phyloP scores from a whole-genome alignment of 768 basidiomycete species.

The Suillus subaureus region DNA sequence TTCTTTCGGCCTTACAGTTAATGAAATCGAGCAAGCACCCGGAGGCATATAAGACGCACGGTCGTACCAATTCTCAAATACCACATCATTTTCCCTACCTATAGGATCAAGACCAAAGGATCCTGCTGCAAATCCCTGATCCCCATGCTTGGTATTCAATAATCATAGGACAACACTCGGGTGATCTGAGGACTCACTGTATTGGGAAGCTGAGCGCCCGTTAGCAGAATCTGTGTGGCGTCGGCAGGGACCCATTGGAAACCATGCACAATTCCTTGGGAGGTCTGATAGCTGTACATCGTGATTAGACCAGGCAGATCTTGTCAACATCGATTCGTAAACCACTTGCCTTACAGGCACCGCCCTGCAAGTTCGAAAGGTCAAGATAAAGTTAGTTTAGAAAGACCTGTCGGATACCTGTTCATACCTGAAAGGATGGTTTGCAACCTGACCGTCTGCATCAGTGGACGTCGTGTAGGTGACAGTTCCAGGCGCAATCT shows the following conservation, averaged over 20 bases:
- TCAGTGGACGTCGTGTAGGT: constrained; percentile 72
- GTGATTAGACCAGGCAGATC: constrained; percentile 23
- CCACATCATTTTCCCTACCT: constrained; percentile 40
- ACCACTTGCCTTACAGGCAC: constrained; percentile 66
- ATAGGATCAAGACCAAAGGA: constrained; percentile 52
- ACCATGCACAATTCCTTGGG: constrained; percentile 65
- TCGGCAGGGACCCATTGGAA: constrained; percentile 69
- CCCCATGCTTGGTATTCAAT: constrained; percentile 11
- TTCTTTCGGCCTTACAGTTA: constrained; percentile 50
- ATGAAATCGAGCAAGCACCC: constrained; percentile 40
- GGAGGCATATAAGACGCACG: constrained; percentile 37
- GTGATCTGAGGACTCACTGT: constrained; percentile 39
- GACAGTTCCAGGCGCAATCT: constrained; percentile 66
- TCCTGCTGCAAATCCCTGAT: constrained; percentile 55
- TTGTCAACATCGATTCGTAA: neutral
- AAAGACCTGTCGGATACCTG: neutral
- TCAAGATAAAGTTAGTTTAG: constrained; percentile 7
- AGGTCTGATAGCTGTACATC: constrained; percentile 65
- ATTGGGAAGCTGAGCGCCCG: constrained; percentile 59
- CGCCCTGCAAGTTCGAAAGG: constrained; percentile 47
- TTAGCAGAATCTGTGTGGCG: constrained; percentile 58
- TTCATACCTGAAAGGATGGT: constrained; percentile 75
- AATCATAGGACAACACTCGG: neutral
- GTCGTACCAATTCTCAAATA: constrained; percentile 49
- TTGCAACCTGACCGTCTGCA: constrained; percentile 61